Evolutionary conservation across 768 basidiomycete genomes (phyloP), one percentile per base, ranked within the genome.

Genomic region (Suillus bovinus): DNA sequence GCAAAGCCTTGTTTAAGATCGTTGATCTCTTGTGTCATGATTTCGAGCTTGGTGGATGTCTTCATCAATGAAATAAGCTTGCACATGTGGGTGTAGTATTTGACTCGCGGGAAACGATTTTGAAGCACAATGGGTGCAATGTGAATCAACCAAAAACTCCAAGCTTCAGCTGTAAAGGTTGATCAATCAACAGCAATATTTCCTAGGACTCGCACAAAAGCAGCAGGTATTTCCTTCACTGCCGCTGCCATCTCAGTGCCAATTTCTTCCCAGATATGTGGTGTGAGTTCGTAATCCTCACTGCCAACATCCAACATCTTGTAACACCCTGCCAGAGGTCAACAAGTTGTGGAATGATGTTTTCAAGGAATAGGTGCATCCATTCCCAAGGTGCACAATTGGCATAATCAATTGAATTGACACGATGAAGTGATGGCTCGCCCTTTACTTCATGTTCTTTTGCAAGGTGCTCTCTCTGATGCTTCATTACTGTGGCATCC

Each of bases 221-320:
- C 20, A 6, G 62, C n/a, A 34, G 63, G 63, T 22, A 64, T 54
- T 20, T 42, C 17, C 17, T 53, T 31, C 47, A 63, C 9, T 3
- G 66, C 64, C 1, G 41, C 49, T 6, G 17, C 69, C 6, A 69
- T 69, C 46, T 59, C 61, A 1, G 1, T 34, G 1, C 64, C 69
- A 14, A 84, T 76, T 0, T 72, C 75, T n/a, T 80, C 70, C 82
- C 82, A 82, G 1, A 81, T 71, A 2, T 65, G 59, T 1, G 52
- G 44, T 0, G 33, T 24, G 17, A 81, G 63, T 4, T 68, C 56
- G 38, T 79, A 80, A 10, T 68, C 67, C 2, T 69, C 75, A 5
- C 20, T 41, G 0, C 72, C 72, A 7, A 68, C 41, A 47, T 79
- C 72, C 2, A 81, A 66, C 8, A 66, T 77, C 64, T 82, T 83